Conservation (phyloP, 371 early-diverging fungal genomes). For the Circinella umbellata region DNA sequence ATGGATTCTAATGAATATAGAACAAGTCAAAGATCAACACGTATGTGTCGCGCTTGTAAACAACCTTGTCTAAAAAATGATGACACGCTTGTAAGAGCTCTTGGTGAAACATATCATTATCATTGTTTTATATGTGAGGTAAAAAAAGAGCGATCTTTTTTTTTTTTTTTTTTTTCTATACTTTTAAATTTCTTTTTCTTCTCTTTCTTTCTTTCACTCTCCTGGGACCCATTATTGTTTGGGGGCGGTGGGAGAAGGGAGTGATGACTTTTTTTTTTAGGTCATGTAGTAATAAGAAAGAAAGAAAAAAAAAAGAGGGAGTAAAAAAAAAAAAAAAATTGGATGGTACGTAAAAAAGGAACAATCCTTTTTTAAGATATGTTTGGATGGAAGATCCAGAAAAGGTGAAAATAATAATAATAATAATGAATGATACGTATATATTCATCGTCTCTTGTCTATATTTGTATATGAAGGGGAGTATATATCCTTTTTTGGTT, state of each 20-base stretch:
- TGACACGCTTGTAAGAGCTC: conserved; percentile 7
- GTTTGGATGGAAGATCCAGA: too few species aligned
- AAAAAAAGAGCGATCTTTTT: not conserved
- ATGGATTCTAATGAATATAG: not conserved
- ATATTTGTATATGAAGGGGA: too few species aligned
- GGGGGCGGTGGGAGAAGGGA: too few species aligned
- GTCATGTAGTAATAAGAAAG: not conserved
- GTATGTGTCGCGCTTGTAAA: conserved; percentile 7
- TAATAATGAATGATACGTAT: too few species aligned
- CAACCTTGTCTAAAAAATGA: conserved; percentile 13
- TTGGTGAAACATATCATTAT: conserved; percentile 19
- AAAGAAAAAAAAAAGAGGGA: conserved; percentile 4
- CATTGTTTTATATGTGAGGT: conserved; percentile 28
- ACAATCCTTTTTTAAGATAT: too few species aligned
- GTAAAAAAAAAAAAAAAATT: not conserved
- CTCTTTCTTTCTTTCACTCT: not conserved
- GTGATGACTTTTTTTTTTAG: too few species aligned
- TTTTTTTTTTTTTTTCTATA: not conserved
- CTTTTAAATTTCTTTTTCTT: not conserved
- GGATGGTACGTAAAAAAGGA: too few species aligned
- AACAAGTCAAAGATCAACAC: not conserved
- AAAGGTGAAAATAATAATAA: too few species aligned
- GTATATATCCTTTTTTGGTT: too few species aligned
- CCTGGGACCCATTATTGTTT: too few species aligned
- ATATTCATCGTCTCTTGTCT: too few species aligned